Evolutionary conservation across 1,139 yeast genomes (phyloP).

Genomic region (Citeromyces hawaiiensis): DNA sequence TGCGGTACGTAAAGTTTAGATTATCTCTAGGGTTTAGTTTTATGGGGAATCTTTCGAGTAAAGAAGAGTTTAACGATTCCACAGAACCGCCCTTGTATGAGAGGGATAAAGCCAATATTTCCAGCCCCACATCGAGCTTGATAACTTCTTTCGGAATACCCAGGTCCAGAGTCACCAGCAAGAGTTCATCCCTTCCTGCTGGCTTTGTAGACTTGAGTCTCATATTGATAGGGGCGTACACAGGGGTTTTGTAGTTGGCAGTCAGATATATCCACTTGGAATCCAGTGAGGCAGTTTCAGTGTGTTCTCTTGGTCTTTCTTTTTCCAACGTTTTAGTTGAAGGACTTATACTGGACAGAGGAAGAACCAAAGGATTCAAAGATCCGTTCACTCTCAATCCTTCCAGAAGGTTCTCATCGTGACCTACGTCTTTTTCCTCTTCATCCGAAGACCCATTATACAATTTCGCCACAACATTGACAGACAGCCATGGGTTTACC

Average conservation of each 20-base stretch:
- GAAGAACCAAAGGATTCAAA: not conserved
- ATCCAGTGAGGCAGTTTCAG: not conserved
- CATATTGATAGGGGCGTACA: slow-evolving; percentile 37
- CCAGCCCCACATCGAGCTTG: slow-evolving; percentile 13
- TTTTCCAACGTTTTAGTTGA: no score
- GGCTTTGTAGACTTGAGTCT: slow-evolving; percentile 44
- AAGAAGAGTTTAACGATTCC: slow-evolving; percentile 7
- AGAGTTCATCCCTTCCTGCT: slow-evolving; percentile 36
- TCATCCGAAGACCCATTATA: not conserved
- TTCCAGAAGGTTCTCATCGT: not conserved
- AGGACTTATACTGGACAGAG: not conserved
- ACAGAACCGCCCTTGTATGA: slow-evolving; percentile 27
- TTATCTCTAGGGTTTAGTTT: slow-evolving; percentile 17
- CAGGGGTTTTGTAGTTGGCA: slow-evolving; percentile 20
- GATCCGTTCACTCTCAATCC: not conserved
- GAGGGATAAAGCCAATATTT: slow-evolving; percentile 20
- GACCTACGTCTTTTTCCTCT: not conserved
- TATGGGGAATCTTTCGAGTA: slow-evolving; percentile 18
- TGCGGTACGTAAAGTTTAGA: slow-evolving; percentile 30
- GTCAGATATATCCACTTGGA: slow-evolving; percentile 5
- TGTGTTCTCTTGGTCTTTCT: not conserved
- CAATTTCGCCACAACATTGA: not conserved
- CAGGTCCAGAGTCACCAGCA: slow-evolving; percentile 42
- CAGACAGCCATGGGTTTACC: not conserved
- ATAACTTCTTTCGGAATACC: slow-evolving; percentile 34